Evolutionary conservation across 306 rosid species (phyloP), one percentile per base, ranked within the genome.

Genomic region (barrel medic (Medicago truncatula)): DNA sequence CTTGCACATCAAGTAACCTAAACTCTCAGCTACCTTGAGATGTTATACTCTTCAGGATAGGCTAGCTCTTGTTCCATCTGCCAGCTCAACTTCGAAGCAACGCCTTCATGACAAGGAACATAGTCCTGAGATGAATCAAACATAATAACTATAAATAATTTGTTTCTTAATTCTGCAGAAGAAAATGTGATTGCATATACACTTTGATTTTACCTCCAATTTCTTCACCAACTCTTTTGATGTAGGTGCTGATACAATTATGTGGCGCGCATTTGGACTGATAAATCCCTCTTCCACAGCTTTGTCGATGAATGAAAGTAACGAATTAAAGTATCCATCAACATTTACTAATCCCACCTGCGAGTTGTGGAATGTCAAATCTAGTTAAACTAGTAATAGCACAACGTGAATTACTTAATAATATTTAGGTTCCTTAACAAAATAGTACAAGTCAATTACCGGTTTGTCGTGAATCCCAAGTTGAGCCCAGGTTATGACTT

Each of bases 391-490:
- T 44, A 25, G 17, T 40, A 25, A 21, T 46, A 70, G 31, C 71
- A 38, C 13, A 43, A 67, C 2, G 20, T 49, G 67, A 21, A 9
- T 56, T 57, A 57, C 9, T 17, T 53, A 52, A 18, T 36, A 31
- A 31, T 31, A 31, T 41, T 41, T 5, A 41, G 25, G 38, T 78
- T 14, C 21, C 34, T 40, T 21, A 18, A 44, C 76, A 20, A 79
- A 67, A 11, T 64, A 71, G 71, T 47, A 66, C 63, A 57, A 28
- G 53, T 38, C 28, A 83, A 56, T 71, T 78, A 94, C 99, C 71
- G 99, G 99, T 78, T 95, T 95, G 74, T 95, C 99, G 60, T 95
- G 99, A 80, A 95, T 95, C 75, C 99, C 99, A 72, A 95, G 97
- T 74, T 95, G 99, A 69, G 99, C 99, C 99, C 99, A 95, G 8